Conservation (phyloP, 768 basidiomycete species). For the Clavulina sp. region DNA sequence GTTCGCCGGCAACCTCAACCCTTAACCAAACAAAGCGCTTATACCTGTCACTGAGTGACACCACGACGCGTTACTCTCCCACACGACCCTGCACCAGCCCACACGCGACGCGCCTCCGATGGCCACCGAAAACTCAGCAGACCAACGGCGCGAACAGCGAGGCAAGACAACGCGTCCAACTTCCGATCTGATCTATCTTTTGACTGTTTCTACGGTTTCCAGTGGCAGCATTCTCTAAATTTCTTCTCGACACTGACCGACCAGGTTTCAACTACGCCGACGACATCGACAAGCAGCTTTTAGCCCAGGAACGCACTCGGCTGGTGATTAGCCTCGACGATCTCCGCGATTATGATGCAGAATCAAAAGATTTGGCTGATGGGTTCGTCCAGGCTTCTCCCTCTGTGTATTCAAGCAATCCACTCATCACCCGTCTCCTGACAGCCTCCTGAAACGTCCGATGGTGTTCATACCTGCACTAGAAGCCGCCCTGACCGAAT, state of each 20-base stretch:
- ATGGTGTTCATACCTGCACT: constrained; percentile 76
- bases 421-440: not conserved
- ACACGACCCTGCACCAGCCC: no score
- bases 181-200: no score
- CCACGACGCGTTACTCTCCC: no score
- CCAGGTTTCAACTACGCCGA: constrained; percentile 50
- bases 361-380: constrained; percentile 39
- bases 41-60: no score
- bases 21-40: no score
- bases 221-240: constrained; percentile 2
- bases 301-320: constrained; percentile 65
- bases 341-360: constrained; percentile 79
- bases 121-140: no score
- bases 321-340: constrained; percentile 94
- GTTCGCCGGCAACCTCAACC: no score
- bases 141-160: no score
- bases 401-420: not conserved
- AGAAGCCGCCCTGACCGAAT: constrained; percentile 60
- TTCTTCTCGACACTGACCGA: constrained; percentile 20
- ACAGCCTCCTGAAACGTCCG: constrained; percentile 77
- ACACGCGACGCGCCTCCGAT: no score
- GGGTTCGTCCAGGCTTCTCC: constrained; percentile 19
- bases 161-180: no score
- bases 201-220: not conserved
- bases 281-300: constrained; percentile 66